These are phyloP conservation scores for Dactylella cylindrospora DNA, from an alignment of 2,329 filamentous ascomycete genomes.

Conservation along the genomic window DNA sequence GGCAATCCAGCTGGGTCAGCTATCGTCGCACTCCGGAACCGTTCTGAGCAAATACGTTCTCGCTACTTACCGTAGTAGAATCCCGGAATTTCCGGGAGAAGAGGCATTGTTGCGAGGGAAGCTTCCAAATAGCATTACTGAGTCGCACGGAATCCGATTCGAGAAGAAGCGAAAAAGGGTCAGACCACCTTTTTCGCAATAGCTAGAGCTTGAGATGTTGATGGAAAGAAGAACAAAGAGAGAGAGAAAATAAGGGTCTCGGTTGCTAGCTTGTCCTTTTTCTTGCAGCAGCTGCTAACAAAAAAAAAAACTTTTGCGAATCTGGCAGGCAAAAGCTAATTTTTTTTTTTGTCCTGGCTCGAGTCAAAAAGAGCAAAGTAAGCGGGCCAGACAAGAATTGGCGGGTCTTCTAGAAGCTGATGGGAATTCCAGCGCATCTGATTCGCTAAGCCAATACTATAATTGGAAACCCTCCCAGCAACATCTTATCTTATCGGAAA, in stretches of 20 bases:
- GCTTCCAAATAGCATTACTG: conserved; percentile 42
- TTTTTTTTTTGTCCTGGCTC: conserved; percentile 7
- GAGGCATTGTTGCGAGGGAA: conserved; percentile 43
- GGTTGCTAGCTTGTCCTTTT: background rate
- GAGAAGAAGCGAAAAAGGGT: conserved; percentile 37
- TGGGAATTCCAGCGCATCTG: conserved; percentile 10
- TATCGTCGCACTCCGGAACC: background rate
- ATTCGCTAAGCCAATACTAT: conserved; percentile 35
- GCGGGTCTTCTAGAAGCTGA: conserved; percentile 30
- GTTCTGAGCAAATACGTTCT: background rate
- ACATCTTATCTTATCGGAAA: conserved; percentile 9
- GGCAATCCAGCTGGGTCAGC: conserved; percentile 5
- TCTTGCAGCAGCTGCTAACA: background rate
- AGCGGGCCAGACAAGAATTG: conserved; percentile 9
- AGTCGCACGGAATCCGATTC: conserved; percentile 7
- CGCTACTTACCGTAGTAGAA: conserved; percentile 41
- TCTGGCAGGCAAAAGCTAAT: conserved; percentile 21
- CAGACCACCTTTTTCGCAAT: conserved; percentile 38
- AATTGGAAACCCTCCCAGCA: background rate
- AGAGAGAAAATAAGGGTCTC: background rate
- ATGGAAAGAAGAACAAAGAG: conserved; percentile 12
- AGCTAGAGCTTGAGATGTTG: background rate
- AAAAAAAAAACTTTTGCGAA: background rate
- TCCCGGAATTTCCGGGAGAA: conserved; percentile 44
- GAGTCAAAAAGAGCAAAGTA: conserved; percentile 2